phyloP scores from a whole-genome alignment of 2,329 filamentous ascomycete genomes.

The Fonsecaea monophora region DNA sequence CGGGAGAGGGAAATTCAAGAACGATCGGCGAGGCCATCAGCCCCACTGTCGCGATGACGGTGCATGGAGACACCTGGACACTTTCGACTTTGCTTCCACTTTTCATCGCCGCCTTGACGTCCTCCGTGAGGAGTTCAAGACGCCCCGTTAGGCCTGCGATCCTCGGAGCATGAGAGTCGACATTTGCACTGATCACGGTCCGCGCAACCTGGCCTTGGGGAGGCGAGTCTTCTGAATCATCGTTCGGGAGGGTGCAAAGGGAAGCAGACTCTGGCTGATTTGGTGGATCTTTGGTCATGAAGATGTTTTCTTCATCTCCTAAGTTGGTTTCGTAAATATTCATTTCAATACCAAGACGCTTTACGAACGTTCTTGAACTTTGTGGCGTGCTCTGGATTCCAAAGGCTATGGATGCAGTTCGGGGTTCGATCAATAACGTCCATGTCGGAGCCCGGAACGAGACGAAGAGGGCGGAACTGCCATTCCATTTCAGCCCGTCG shows the following conservation, averaged over 20 bases:
- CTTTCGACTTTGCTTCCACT: conserved; percentile 6
- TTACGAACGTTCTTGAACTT: conserved; percentile 19
- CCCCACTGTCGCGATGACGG: conserved; percentile 3
- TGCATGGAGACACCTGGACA: conserved; percentile 13
- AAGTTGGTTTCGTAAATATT: conserved; percentile 37
- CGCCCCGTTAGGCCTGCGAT: conserved; percentile 7
- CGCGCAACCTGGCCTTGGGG: conserved; percentile 9
- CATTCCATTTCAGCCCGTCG: conserved; percentile 40
- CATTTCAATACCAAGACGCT: conserved; percentile 36
- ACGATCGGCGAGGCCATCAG: background rate
- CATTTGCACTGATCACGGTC: conserved; percentile 11
- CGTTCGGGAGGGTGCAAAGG: background rate
- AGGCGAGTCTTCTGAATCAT: background rate
- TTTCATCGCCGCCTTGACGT: conserved; percentile 6
- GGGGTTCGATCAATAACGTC: conserved; percentile 33
- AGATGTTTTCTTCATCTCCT: conserved; percentile 17
- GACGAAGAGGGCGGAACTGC: conserved; percentile 40
- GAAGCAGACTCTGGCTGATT: conserved; percentile 7
- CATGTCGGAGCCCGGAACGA: conserved; percentile 42
- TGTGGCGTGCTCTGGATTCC: conserved; percentile 35
- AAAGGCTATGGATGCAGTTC: conserved; percentile 34
- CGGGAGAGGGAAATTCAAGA: conserved; percentile 13
- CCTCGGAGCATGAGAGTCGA: conserved; percentile 7
- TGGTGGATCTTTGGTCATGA: conserved; percentile 14
- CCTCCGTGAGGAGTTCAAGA: conserved; percentile 14